Conservation (phyloP, 495 filamentous ascomycete species). For the Aspergillus ellipticus region DNA sequence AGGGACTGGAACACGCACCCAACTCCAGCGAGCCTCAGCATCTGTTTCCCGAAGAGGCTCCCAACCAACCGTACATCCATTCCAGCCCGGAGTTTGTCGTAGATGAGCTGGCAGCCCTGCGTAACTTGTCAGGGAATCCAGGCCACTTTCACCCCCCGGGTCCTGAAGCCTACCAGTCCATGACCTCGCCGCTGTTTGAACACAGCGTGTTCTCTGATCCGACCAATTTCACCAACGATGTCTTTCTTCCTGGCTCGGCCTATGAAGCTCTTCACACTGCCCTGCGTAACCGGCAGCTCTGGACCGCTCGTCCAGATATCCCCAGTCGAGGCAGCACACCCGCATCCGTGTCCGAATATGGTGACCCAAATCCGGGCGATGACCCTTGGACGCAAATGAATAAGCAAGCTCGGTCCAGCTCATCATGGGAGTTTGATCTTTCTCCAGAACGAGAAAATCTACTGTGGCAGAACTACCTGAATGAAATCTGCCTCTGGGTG, state of each 20-base stretch:
- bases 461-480: slow-evolving; percentile 42
- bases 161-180: slow-evolving; percentile 17
- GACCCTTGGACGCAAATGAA: neutral
- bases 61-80: slow-evolving; percentile 22
- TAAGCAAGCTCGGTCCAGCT: slow-evolving; percentile 6
- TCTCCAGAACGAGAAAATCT: slow-evolving; percentile 29
- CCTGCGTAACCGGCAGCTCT: slow-evolving; percentile 31
- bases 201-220: slow-evolving; percentile 26
- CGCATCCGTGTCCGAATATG: slow-evolving; percentile 7
- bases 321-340: slow-evolving; percentile 23
- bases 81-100: slow-evolving; percentile 29
- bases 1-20: neutral
- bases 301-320: slow-evolving; percentile 29
- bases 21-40: neutral
- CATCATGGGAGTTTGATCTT: slow-evolving; percentile 19
- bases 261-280: slow-evolving; percentile 34
- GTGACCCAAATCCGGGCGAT: neutral
- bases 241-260: slow-evolving; percentile 32
- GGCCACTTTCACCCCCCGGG: slow-evolving; percentile 8
- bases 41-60: neutral
- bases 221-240: slow-evolving; percentile 24
- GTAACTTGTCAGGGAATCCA: slow-evolving; percentile 9
- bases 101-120: slow-evolving; percentile 21
- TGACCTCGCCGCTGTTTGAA: slow-evolving; percentile 24
- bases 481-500: slow-evolving; percentile 41